Percentiles rank a stretch among this genome's conserved stretches.
Evolutionary conservation across 2,329 filamentous ascomycete species (phyloP).

Genomic region (Lecanosticta acicola): DNA sequence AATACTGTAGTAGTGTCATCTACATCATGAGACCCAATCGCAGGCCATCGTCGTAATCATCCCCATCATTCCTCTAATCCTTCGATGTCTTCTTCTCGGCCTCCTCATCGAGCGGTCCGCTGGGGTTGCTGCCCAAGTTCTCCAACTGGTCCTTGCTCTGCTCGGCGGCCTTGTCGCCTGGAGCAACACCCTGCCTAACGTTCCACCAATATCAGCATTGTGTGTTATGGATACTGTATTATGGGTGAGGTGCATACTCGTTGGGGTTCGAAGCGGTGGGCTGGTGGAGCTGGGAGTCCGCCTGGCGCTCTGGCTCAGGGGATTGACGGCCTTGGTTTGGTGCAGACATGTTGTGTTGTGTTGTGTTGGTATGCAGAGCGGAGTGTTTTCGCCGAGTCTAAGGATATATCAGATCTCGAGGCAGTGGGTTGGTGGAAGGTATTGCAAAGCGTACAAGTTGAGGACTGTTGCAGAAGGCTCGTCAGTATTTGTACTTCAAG

Average conservation of each 20-base stretch:
- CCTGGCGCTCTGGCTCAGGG: constrained; percentile 64
- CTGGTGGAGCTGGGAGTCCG: constrained; percentile 59
- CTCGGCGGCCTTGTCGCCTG: constrained; percentile 44
- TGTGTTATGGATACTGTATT: not conserved
- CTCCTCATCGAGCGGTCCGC: constrained; percentile 55
- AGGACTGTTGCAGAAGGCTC: too few relatives aligned
- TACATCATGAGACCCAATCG: not conserved
- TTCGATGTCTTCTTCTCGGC: constrained; percentile 58
- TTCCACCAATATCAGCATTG: constrained; percentile 4
- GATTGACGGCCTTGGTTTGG: constrained; percentile 64
- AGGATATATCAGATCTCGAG: too few relatives aligned
- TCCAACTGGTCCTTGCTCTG: constrained; percentile 48
- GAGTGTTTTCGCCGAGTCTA: too few relatives aligned
- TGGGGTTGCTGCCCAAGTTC: constrained; percentile 61
- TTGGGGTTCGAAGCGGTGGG: constrained; percentile 48
- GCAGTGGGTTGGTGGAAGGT: too few relatives aligned
- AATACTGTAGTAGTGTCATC: not conserved
- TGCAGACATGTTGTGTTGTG: constrained; percentile 55
- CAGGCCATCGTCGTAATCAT: not conserved
- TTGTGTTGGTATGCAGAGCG: constrained; percentile 1
- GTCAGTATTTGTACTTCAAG: too few relatives aligned
- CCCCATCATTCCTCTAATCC: constrained; percentile 11
- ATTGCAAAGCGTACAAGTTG: too few relatives aligned
- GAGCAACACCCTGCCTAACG: constrained; percentile 43
- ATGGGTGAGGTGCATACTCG: constrained; percentile 38